Evolutionary conservation across 2,329 filamentous ascomycete genomes (phyloP), one percentile per base, ranked within the genome.

Genomic region (Escovopsis sp.): DNA sequence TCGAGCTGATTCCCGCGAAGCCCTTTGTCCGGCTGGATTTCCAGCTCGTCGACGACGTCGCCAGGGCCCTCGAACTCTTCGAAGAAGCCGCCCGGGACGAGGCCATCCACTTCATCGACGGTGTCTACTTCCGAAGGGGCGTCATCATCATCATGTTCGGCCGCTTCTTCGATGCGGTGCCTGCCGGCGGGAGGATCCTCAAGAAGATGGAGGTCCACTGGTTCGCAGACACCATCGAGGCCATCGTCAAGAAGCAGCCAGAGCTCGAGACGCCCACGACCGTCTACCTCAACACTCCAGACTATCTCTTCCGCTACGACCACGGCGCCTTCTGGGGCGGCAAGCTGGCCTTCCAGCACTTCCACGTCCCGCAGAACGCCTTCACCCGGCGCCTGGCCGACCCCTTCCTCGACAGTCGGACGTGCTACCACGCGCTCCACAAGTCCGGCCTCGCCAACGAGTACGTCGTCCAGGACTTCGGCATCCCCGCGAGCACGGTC

Each of bases 291-390:
- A 67, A 66, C 1, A 52, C 70, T 2, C 59, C 62, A 11, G 70
- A 73, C 47, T 74, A 74, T 51, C 65, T 73, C 50, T 74, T 74
- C 56, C 65, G 71, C 40, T 74, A 74, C 54, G 70, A 74, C 50
- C 66, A 70, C 35, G 71, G 70, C 38, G 68, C 65, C 14, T 74
- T 74, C 57, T 74, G 70, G 70, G 66, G 68, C 8, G 70, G 67
- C 31, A 58, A 57, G 24, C 64, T 63, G 16, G 67, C 68, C 3
- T 73, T 71, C 52, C 56, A 58, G 32, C 72, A 72, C 55, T 71
- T 72, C 60, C 55, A 58, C 32, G 65, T 62, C 13, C 70, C 69
- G 3, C 70, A 72, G 57, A 73, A 69, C 54, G 55, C 57, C 41
- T 57, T 65, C 48, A 72, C 68, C 1, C 60, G 68, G 20, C 67